A percentile compares a stretch with the other conserved stretches of the same genome.
These are phyloP conservation scores for Sarcodon aspratus DNA, from an alignment of 768 basidiomycete species.

Conservation along the genomic window DNA sequence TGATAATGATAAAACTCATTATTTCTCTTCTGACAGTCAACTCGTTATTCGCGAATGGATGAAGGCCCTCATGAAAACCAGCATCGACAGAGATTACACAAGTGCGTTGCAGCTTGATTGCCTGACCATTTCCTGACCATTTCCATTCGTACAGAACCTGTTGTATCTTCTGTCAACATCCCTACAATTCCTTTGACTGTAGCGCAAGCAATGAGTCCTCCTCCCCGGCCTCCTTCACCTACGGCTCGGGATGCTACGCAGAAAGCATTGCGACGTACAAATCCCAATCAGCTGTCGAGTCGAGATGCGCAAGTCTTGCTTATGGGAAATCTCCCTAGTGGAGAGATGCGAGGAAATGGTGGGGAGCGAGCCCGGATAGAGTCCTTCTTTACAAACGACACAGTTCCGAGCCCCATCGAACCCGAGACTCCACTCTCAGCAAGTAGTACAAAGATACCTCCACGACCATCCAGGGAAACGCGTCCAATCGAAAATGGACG, in stretches of 20 bases:
- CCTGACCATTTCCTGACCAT: not conserved
- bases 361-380: constrained; percentile 40
- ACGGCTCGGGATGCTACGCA: constrained; percentile 80
- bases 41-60: constrained; percentile 89
- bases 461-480: constrained; percentile 58
- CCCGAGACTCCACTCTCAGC: constrained; percentile 3
- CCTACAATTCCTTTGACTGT: constrained; percentile 92
- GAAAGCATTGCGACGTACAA: constrained; percentile 73
- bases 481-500: constrained; percentile 22
- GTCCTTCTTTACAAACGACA: constrained; percentile 41
- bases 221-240: constrained; percentile 90
- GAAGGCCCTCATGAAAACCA: constrained; percentile 99
- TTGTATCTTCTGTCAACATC: constrained; percentile 93
- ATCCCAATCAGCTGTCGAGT: constrained; percentile 70
- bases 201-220: constrained; percentile 94
- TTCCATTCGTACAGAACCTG: constrained; percentile 49
- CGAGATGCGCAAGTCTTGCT: constrained; percentile 66
- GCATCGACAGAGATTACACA: constrained; percentile 87
- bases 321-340: constrained; percentile 37
- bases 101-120: constrained; percentile 33
- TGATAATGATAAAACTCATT: constrained; percentile 78
- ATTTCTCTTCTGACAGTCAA: constrained; percentile 88
- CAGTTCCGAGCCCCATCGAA: constrained; percentile 11
- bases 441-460: constrained; percentile 28
- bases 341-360: constrained; percentile 7